Conservation (phyloP, 768 basidiomycete genomes). For the Rhodotorula sphaerocarpa region DNA sequence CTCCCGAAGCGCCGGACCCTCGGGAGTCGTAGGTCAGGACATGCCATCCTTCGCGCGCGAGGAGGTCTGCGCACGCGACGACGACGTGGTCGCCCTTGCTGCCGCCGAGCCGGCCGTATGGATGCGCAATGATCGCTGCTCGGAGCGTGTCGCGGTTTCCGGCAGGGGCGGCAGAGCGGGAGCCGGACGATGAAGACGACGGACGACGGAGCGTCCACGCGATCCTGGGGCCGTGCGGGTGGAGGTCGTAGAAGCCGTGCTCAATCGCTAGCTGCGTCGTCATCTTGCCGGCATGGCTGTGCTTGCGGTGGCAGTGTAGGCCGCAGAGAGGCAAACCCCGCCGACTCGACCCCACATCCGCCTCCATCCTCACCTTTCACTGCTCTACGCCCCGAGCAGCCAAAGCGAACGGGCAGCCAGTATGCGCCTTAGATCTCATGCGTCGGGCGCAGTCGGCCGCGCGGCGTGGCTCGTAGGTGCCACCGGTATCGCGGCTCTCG, state of each 20-base stretch:
- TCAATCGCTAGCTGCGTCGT: no score
- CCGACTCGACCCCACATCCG: neutral
- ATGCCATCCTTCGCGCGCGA: neutral
- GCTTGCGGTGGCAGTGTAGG: neutral
- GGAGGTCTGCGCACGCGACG: neutral
- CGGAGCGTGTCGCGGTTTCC: neutral
- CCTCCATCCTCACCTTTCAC: no score
- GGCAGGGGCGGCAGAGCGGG: no score
- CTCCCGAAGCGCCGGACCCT: slow-evolving; percentile 9
- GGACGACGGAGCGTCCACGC: slow-evolving; percentile 6
- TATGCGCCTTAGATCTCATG: no score
- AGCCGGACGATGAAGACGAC: no score
- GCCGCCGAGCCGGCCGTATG: slow-evolving; percentile 18
- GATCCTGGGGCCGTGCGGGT: neutral
- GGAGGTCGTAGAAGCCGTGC: neutral
- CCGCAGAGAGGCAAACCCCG: neutral
- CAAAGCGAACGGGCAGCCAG: no score
- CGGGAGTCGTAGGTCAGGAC: slow-evolving; percentile 19
- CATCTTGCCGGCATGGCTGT: neutral
- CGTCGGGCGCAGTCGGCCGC: no score
- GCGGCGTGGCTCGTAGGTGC: no score
- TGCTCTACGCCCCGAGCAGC: no score
- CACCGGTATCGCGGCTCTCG: neutral
- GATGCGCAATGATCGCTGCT: slow-evolving; percentile 25
- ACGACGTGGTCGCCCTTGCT: slow-evolving; percentile 19